phyloP scores from a whole-genome alignment of 495 filamentous ascomycete genomes.

The Podospora sp. region DNA sequence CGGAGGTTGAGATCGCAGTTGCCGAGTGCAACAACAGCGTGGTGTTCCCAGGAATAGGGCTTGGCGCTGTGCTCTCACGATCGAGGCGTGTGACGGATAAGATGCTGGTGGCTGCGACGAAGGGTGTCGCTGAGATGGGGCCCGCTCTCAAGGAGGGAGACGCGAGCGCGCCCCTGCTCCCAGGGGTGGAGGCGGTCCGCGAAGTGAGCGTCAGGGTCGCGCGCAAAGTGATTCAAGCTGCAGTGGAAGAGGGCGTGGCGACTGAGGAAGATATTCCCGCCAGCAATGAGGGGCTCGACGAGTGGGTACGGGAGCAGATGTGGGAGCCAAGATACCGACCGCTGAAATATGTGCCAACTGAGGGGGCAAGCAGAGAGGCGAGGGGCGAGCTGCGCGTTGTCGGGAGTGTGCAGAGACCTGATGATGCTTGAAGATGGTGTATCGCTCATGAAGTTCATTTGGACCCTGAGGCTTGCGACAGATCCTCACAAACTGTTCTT shows the following conservation, averaged over 20 bases:
- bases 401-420: constrained; percentile 30
- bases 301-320: constrained; percentile 90
- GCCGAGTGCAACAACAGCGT: constrained; percentile 92
- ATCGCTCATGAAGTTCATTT: neutral
- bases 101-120: constrained; percentile 80
- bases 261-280: constrained; percentile 62
- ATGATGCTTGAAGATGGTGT: neutral
- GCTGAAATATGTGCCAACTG: constrained; percentile 56
- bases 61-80: constrained; percentile 73
- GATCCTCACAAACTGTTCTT: no score
- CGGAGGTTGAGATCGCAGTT: constrained; percentile 61
- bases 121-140: constrained; percentile 68
- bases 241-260: constrained; percentile 68
- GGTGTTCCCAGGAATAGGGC: constrained; percentile 84
- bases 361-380: constrained; percentile 54
- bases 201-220: constrained; percentile 79
- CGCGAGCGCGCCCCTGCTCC: constrained; percentile 61
- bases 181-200: constrained; percentile 74
- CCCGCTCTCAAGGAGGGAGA: constrained; percentile 59
- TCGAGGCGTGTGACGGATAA: constrained; percentile 66
- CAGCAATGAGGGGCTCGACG: constrained; percentile 61
- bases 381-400: constrained; percentile 63
- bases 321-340: constrained; percentile 78
- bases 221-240: constrained; percentile 71
- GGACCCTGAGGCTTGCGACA: no score